Evolutionary conservation across 768 basidiomycete species (phyloP).

Genomic region (Heimioporus sp.): DNA sequence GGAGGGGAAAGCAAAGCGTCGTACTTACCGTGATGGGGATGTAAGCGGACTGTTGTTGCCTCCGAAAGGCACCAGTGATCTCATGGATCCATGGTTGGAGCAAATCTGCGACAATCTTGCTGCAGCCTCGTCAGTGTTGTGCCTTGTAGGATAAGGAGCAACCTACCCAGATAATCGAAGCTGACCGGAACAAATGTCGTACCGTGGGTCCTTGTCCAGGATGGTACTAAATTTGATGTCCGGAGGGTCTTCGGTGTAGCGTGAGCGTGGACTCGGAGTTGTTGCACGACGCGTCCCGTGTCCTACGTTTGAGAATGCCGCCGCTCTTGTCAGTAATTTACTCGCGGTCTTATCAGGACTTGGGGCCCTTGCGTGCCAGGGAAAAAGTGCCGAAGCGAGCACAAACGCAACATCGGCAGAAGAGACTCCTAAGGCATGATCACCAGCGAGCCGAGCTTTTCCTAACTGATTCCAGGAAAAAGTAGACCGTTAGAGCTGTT

Average conservation of each 20-base stretch:
- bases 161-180: constrained; percentile 38
- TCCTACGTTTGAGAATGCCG: too few species aligned
- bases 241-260: constrained; percentile 34
- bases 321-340: too few species aligned
- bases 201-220: constrained; percentile 36
- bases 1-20: neutral
- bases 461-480: too few species aligned
- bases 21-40: constrained; percentile 32
- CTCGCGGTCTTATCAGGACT: too few species aligned
- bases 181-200: constrained; percentile 39
- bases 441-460: too few species aligned
- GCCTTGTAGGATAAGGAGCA: neutral
- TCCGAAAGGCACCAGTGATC: constrained; percentile 35
- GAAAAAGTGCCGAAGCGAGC: too few species aligned
- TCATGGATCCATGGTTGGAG: constrained; percentile 44
- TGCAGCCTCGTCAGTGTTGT: constrained; percentile 10
- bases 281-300: too few species aligned
- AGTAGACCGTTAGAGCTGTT: too few species aligned
- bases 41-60: constrained; percentile 31
- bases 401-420: too few species aligned
- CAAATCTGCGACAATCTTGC: constrained; percentile 38
- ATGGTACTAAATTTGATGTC: constrained; percentile 42
- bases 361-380: too few species aligned
- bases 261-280: too few species aligned
- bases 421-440: too few species aligned